These are phyloP conservation scores for Metarhizium guizhouense DNA, from an alignment of 2,329 filamentous ascomycete genomes.

Conservation along the genomic window DNA sequence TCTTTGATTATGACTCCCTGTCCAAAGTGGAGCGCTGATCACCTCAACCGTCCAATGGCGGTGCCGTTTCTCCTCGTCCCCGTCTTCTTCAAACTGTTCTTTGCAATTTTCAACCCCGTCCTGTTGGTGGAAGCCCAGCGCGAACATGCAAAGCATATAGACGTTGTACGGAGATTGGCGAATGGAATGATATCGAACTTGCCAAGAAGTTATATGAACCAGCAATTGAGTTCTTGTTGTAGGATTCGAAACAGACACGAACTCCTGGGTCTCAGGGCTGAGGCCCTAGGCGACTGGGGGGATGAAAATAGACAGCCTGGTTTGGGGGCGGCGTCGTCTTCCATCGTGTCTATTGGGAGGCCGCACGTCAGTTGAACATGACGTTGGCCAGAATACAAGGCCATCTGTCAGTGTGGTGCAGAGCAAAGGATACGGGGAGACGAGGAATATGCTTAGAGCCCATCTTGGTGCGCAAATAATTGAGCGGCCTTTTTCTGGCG, in stretches of 20 bases:
- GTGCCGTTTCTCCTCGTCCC: background rate
- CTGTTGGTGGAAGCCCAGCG: background rate
- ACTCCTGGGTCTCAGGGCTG: background rate
- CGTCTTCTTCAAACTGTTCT: background rate
- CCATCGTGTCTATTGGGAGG: background rate
- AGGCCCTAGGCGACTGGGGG: background rate
- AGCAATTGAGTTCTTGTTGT: background rate
- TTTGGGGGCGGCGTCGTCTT: background rate
- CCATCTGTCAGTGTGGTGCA: background rate
- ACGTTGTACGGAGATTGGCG: background rate
- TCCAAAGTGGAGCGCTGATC: background rate
- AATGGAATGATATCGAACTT: background rate
- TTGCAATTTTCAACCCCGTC: background rate
- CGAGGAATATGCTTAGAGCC: no score
- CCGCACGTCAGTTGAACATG: background rate
- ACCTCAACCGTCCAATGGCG: constrained; percentile 1
- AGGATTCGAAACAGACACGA: constrained; percentile 9
- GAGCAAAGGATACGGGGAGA: background rate
- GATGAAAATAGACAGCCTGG: constrained; percentile 5
- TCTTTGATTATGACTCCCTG: constrained; percentile 5
- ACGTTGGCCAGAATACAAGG: constrained; percentile 2
- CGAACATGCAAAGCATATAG: constrained; percentile 2
- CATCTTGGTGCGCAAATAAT: background rate
- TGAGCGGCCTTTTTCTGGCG: background rate
- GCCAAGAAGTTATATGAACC: constrained; percentile 2